Evolutionary conservation across 805 yeast genomes (phyloP), one percentile per base, ranked within the genome.

Genomic region (Suhomyces sp.): DNA sequence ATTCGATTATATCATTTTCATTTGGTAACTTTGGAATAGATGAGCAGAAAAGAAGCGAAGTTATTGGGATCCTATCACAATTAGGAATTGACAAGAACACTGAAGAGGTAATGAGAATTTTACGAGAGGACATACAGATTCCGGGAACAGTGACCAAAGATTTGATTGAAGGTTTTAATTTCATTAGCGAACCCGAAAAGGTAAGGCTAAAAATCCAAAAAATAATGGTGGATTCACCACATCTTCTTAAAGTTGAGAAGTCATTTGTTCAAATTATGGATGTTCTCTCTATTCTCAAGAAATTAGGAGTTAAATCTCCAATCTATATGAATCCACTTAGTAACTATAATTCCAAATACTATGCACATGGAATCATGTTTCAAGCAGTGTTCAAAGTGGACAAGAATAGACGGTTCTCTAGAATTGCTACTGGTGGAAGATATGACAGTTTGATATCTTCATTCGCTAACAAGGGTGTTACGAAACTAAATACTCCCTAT

Each of bases 381-480:
- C 95, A 88, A 47, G 87, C 85, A 0, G 75, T 88, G 1, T 75
- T 79, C 44, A 83, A 86, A 36, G 81, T 79, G 3, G 79, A 70
- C 48, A 72, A 49, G 42, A 70, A 52, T 43, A 55, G 54, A 49
- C 65, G 66, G 5, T 68, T 82, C 20, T 43, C 65, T 0, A 44
- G 71, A 25, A 65, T 93, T 25, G 93, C 93, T 11, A 91, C 93
- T 0, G 99, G 99, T 28, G 99, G 99, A 2, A 68, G 99, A 36
- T 93, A 88, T 53, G 98, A 91, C 50, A 66, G 70, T 14, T 68
- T 93, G 44, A 76, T 88, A 10, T 66, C 77, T 3, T 70, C 80
- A 12, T 71, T 88, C 40, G 76, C 91, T 0, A 79, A 85, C 32
- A 58, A 51, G 21, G 65, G 53, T 17, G 36, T 58, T 13, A 42